Evolutionary conservation across 306 rosid species (phyloP), one percentile per base, ranked within the genome.

Genomic region (Trifolium dubium): DNA sequence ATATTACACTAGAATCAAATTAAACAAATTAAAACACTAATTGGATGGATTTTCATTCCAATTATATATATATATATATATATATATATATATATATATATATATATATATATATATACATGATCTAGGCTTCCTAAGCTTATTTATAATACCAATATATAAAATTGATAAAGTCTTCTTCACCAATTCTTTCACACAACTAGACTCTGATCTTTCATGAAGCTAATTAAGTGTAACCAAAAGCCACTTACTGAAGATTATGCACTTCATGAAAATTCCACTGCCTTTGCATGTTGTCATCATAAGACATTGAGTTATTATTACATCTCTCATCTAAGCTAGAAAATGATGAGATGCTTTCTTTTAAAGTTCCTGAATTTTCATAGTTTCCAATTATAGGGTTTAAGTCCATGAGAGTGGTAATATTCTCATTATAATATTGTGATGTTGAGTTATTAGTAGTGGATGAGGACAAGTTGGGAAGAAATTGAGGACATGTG

Each of bases 271-370:
- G 81, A 76, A 79, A 89, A 53, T 67, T 59, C 92, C 93, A 80
- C 60, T 81, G 90, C 77, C 72, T 76, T 74, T 88, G 92, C 87
- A 75, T 72, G 62, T 56, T 30, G 1, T 86, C 90, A 62, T 86
- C 90, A 62, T 77, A 80, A 77, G 90, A 82, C 83, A 85, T 74
- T 49, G 92, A 83, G 76, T 58, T 11, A 41, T 58, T 11, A 41
- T 80, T 77, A 61, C 85, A 86, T 53, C 85, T 80, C 65, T 90
- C 97, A 10, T 86, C 96, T 77, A 86, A 90, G 88, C 85, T 87
- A 10, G 85, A 88, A 64, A 86, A 86, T 3, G 93, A 88, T 3
- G 93, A 88, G 56, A 82, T 81, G 79, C 84, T 87, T 59, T 91
- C 89, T 14, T 89, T 92, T 32, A 84, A 37, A 55, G 74, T 60